Base-by-base conservation (phyloP, 768 basidiomycete species). In the Lactarius akahatsu region DNA sequence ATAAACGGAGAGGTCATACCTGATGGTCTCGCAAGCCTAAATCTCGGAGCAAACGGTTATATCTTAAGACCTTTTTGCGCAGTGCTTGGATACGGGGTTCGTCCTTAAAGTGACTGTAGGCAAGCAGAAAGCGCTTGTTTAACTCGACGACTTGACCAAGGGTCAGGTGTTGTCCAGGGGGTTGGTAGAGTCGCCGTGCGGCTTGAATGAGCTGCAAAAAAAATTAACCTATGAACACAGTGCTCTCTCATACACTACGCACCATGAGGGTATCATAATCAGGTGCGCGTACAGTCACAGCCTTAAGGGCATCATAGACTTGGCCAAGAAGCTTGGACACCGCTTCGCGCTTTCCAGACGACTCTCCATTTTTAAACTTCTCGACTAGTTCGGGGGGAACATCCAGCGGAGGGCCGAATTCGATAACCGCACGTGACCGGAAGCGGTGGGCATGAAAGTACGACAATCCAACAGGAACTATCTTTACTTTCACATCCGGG, bases 251-350 rank as follows among this genome's bases (percentile, higher is more conserved):
- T 34, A 38, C 15, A 59, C 34, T 20, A 76, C 85, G 63, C 70
- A 92, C 97, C 94, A 98, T 97, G 55, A 99, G 82, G 1, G 96
- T 98, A 70, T 99, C 97, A 75, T 93, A 98, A 76, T 99, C 97
- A 0, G 96, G 96, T 18, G 95, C 94, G 64, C 96, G 83, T 63
- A 98, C 85, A 0, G 97, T 99, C 45, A 99, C 97, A 0, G 95
- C 95, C 79, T 98, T 96, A 69, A 99, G 79, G 26, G 85, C 91
- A 73, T 98, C 92, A 72, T 95, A 97, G 60, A 96, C 89, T 63
- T 97, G 79, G 69, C 98, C 89, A 67, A 99, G 80, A 70, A 98
- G 86, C 73, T 90, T 90, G 18, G 87, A 82, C 54, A 95, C 93
- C 0, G 97, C 97, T 70, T 96, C 91, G 66, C 94, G 81, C 78